Base-by-base conservation (phyloP, 768 basidiomycete species). In the Megacollybia marginata region DNA sequence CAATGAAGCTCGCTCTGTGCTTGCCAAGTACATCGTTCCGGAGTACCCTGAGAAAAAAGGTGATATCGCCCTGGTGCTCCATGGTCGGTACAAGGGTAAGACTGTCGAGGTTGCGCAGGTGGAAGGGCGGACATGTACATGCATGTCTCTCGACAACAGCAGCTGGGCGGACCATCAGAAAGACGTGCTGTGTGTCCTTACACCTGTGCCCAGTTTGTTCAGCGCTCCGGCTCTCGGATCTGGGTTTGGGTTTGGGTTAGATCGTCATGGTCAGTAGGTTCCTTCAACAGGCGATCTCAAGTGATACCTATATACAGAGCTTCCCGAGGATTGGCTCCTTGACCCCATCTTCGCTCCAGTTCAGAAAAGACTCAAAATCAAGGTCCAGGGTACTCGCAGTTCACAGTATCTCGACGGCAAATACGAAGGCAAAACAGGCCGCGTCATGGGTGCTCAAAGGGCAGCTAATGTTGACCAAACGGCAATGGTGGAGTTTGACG, bases 11-110 rank as follows among this genome's bases (percentile, higher is more conserved):
- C 61, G 61, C 8, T 55, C 64, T 15, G 67, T 75, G 18, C 69
- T 71, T 18, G 63, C 70, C 51, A 61, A 58, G 42, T 76, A 73
- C 48, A 62, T 80, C 20, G 59, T 54, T 2, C 72, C 76, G 5
- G 59, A 75, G 8, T 60, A 52, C 12, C 77, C 78, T 0, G 50
- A 54, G 2, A 48, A 55, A 11, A 65, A 62, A 40, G 72, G 69
- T 8, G 74, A 82, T 40, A 70, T 69, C 35, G 83, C 79, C 5
- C 52, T 85, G 38, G 69, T 73, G 18, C 62, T 82, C 47, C 67
- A 69, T 5, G 81, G 78, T 1, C 50, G 57, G 16, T 52, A 62
- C 34, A 73, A 65, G 54, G 78, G 76, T 15, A 60, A 59, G 18
- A 62, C 71, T 48, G 70, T 80, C 51, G 66, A 75, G 36, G 62